phyloP scores from a whole-genome alignment of 2,329 filamentous ascomycete genomes.

The Fusarium illudens region DNA sequence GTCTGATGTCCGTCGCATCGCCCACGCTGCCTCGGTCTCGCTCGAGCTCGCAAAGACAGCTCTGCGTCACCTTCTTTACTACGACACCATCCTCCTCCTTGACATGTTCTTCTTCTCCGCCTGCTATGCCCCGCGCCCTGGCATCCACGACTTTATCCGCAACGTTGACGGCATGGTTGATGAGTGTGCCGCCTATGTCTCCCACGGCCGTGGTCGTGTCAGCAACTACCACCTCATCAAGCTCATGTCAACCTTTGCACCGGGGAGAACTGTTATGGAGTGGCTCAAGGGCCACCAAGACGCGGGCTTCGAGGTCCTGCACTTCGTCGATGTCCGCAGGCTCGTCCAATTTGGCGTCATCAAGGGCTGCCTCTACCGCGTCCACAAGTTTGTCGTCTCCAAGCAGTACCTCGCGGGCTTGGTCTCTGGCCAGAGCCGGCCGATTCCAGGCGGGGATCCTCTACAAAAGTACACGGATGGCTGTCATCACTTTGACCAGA shows the following conservation, averaged over 20 bases:
- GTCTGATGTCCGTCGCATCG: constrained; percentile 87
- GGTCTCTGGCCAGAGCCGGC: constrained; percentile 61
- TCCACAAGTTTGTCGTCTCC: constrained; percentile 88
- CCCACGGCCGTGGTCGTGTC: constrained; percentile 55
- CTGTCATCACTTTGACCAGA: constrained; percentile 80
- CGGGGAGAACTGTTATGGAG: constrained; percentile 84
- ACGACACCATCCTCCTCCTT: constrained; percentile 87
- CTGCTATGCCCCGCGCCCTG: constrained; percentile 83
- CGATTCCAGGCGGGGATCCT: constrained; percentile 55
- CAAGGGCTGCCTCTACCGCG: constrained; percentile 91
- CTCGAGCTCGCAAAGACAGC: constrained; percentile 86
- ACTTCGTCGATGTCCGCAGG: constrained; percentile 84
- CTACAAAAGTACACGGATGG: constrained; percentile 78
- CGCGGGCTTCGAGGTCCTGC: constrained; percentile 69
- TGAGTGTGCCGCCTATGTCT: constrained; percentile 88
- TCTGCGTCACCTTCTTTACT: constrained; percentile 89
- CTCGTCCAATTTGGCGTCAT: constrained; percentile 96
- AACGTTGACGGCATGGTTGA: constrained; percentile 79
- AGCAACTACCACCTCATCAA: constrained; percentile 75
- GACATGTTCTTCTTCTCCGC: constrained; percentile 96
- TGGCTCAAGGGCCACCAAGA: constrained; percentile 83
- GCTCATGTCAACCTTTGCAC: constrained; percentile 85
- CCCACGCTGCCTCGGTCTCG: constrained; percentile 84
- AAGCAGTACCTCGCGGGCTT: constrained; percentile 67
- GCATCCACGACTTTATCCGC: constrained; percentile 80